Evolutionary conservation across 164 flowering plant species (phyloP), one percentile per base, ranked within the genome.

Genomic region (Vitis rupestris): DNA sequence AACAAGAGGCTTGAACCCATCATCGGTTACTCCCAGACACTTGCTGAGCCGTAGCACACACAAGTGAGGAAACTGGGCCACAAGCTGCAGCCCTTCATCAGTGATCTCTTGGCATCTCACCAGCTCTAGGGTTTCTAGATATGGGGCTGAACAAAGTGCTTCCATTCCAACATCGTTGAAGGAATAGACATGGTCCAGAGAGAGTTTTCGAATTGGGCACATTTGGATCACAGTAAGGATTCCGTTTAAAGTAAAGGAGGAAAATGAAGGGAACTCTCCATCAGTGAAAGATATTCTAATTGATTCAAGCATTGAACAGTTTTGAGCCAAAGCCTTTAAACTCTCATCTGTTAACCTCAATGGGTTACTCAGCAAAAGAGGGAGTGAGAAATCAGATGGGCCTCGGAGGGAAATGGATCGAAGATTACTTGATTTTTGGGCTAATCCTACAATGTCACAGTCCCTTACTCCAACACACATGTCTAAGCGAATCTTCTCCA

Each of bases 401-500:
- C 90, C 84, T 13, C 88, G 78, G 6, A 92, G 81, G 4, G 91
- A 90, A 64, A 92, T 67, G 4, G 90, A 86, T 27, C 78, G 69
- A 14, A 92, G 94, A 47, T 84, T 82, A 53, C 74, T 81, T 11
- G 98, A 86, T 19, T 66, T 79, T 71, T 79, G 82, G 15, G 90
- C 87, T 74, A 92, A 78, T 53, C 75, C 61, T 54, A 87, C 61
- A 47, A 92, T 81, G 66, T 92, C 97, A 57, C 77, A 72, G 75
- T 92, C 98, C 61, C 89, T 79, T 11, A 90, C 80, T 27, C 96
- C 94, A 49, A 88, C 76, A 70, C 98, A 92, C 92, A 85, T 86
- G 80, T 92, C 96, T 48, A 92, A 72, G 67, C 86, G 89, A 78
- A 92, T 79, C 77, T 83, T 92, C 78, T 87, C 85, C 79, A 92